Conservation (phyloP, 2,329 filamentous ascomycete genomes). For the Phyllosticta citriasiana region DNA sequence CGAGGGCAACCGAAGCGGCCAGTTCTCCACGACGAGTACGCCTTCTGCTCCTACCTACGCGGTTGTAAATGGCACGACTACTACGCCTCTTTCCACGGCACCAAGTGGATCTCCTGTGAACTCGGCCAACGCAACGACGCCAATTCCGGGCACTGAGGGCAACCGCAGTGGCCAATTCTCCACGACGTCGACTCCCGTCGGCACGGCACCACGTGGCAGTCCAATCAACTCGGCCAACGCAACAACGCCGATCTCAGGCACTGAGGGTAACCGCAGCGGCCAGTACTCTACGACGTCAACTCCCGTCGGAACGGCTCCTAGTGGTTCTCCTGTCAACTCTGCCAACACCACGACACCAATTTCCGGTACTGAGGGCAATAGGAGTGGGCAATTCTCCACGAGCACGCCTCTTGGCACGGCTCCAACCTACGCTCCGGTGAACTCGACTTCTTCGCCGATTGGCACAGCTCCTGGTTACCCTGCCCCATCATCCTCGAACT, state of each 20-base stretch:
- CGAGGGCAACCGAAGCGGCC: background rate
- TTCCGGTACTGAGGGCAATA: background rate
- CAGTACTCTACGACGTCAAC: background rate
- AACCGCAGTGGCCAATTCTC: background rate
- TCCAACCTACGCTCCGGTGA: background rate
- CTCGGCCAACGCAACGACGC: slow-evolving; percentile 3
- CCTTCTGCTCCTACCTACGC: background rate
- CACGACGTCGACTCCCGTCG: background rate
- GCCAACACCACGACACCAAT: background rate
- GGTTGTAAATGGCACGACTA: background rate
- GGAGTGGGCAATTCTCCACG: background rate
- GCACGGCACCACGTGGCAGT: background rate
- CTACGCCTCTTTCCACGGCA: background rate
- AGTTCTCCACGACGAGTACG: background rate
- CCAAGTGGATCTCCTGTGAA: background rate
- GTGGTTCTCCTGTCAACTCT: slow-evolving; percentile 1
- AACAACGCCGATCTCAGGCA: background rate
- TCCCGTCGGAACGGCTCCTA: background rate
- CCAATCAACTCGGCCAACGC: background rate
- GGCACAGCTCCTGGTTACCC: background rate
- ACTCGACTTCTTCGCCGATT: background rate
- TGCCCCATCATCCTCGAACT: too few species aligned
- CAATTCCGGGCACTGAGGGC: background rate
- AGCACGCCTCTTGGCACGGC: background rate
- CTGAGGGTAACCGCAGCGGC: background rate